A percentile compares a stretch with the other conserved stretches of the same genome.
phyloP scores from a whole-genome alignment of 83 land plant species.

The Isoetes engelmannii region DNA sequence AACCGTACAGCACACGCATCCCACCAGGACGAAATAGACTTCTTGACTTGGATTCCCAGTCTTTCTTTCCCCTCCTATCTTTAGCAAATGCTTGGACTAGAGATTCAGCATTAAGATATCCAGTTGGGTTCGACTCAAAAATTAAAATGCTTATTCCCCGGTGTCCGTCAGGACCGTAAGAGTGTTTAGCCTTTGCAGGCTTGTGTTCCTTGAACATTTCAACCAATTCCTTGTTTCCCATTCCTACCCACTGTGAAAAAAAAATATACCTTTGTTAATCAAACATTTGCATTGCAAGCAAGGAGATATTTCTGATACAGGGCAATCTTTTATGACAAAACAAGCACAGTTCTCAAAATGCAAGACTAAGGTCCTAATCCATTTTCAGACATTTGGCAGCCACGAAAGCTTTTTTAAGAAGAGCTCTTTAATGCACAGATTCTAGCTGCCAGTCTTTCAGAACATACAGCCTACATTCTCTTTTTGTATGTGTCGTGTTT shows the following conservation, averaged over 20 bases:
- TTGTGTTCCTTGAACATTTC: constrained; percentile 56
- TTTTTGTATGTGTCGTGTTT: no score
- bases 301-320: no score
- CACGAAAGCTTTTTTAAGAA: no score
- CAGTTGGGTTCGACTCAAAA: constrained; percentile 58
- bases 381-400: no score
- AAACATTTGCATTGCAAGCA: no score
- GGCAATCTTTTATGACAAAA: no score
- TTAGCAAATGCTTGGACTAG: constrained; percentile 54
- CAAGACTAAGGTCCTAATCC: no score
- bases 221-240: constrained; percentile 88
- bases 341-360: no score
- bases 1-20: constrained; percentile 71
- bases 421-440: no score
- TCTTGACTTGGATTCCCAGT: constrained; percentile 45
- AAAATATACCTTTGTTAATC: no score
- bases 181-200: constrained; percentile 66
- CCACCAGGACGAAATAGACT: constrained; percentile 57
- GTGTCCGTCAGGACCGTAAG: constrained; percentile 90
- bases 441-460: no score
- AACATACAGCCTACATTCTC: no score
- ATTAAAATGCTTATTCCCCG: constrained; percentile 80
- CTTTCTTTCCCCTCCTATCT: constrained; percentile 46
- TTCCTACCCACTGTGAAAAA: constrained; percentile 69
- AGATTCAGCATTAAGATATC: constrained; percentile 71